A percentile compares a stretch with the other conserved stretches of the same genome.
Evolutionary conservation across 2,329 filamentous ascomycete genomes (phyloP).

Genomic region (Aschersonia sp.): DNA sequence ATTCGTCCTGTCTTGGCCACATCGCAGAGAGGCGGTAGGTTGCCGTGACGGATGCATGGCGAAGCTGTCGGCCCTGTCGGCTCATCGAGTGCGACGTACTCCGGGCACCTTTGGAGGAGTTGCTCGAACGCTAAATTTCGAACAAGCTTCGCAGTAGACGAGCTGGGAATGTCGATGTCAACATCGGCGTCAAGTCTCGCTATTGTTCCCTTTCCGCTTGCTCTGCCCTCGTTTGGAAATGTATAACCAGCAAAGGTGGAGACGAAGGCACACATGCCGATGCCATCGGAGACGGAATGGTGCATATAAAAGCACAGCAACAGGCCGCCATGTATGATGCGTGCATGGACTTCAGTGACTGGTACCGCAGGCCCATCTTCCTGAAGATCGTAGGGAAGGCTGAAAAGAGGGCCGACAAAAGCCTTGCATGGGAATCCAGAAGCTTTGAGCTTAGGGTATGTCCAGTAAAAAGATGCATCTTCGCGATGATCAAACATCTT

Average conservation of each 20-base stretch:
- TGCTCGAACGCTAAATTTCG: slow-evolving; percentile 9
- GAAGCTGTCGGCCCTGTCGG: slow-evolving; percentile 19
- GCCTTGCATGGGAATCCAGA: slow-evolving; percentile 14
- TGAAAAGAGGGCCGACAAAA: slow-evolving; percentile 14
- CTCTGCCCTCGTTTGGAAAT: not conserved
- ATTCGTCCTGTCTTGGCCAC: slow-evolving; percentile 22
- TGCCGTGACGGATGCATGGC: slow-evolving; percentile 14
- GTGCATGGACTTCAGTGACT: slow-evolving; percentile 21
- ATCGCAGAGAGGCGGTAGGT: slow-evolving; percentile 8
- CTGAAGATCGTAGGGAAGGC: slow-evolving; percentile 2
- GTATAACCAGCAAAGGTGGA: slow-evolving; percentile 20
- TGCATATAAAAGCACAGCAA: slow-evolving; percentile 25
- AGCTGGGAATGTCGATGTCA: slow-evolving; percentile 3
- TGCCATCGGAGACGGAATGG: slow-evolving; percentile 26
- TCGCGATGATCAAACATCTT: slow-evolving; percentile 5
- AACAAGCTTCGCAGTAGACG: slow-evolving; percentile 11
- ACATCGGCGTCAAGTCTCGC: slow-evolving; percentile 1
- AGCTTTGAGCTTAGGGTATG: slow-evolving; percentile 12
- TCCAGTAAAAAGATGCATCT: slow-evolving; percentile 7
- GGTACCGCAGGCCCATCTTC: slow-evolving; percentile 14
- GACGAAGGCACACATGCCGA: slow-evolving; percentile 22
- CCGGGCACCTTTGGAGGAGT: slow-evolving; percentile 19
- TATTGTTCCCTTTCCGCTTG: not conserved
- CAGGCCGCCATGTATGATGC: slow-evolving; percentile 20
- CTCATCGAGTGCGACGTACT: slow-evolving; percentile 18